Conservation (phyloP, 208 protist genomes). For the Trypanosoma scelopori region DNA sequence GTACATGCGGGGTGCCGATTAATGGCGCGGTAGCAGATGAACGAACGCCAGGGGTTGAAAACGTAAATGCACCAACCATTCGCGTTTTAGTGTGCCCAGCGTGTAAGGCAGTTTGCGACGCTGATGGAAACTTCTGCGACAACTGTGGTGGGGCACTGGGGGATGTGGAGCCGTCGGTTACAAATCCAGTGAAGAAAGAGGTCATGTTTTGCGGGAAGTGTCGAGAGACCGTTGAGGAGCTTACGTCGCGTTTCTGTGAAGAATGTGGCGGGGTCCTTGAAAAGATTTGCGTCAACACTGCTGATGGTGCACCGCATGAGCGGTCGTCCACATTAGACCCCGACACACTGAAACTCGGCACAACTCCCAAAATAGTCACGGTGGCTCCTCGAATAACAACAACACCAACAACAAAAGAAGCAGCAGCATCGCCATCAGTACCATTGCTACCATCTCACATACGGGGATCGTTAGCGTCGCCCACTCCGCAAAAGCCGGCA, state of each 20-base stretch:
- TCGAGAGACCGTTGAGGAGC: conserved; percentile 42
- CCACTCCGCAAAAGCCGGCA: too few relatives aligned
- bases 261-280: conserved; percentile 77
- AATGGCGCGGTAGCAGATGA: conserved; percentile 44
- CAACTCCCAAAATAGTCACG: neutral
- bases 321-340: conserved; percentile 20
- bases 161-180: conserved; percentile 28
- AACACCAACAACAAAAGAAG: too few relatives aligned
- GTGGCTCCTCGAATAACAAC: neutral
- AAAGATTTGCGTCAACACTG: neutral
- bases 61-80: conserved; percentile 45
- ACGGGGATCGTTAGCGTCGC: too few relatives aligned
- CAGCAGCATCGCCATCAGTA: too few relatives aligned
- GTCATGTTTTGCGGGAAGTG: conserved; percentile 68
- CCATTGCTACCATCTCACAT: too few relatives aligned
- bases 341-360: neutral
- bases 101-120: conserved; percentile 71
- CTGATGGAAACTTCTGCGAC: conserved; percentile 86
- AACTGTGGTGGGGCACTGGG: conserved; percentile 79
- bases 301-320: conserved; percentile 7
- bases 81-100: conserved; percentile 58
- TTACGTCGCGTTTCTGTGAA: conserved; percentile 65
- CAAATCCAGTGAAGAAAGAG: conserved; percentile 7
- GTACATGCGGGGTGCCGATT: conserved; percentile 75
- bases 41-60: conserved; percentile 41